These are phyloP conservation scores for Claviceps arundinis DNA, from an alignment of 2,329 filamentous ascomycete species.

Conservation along the genomic window DNA sequence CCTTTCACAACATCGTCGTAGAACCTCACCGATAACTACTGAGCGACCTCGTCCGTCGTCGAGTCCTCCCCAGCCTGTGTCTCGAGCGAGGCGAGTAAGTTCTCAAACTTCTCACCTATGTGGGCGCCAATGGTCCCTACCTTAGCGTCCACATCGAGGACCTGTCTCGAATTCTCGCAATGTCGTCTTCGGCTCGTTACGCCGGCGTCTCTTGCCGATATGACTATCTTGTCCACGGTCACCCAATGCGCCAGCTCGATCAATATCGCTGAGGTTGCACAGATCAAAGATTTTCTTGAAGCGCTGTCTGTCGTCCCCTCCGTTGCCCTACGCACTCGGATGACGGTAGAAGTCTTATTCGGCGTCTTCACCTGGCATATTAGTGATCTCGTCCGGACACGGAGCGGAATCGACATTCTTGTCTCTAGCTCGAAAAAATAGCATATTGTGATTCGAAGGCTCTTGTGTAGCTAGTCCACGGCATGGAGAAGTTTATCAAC, in stretches of 20 bases:
- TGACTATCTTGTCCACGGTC: conserved; percentile 29
- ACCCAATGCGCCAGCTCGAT: conserved; percentile 41
- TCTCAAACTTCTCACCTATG: conserved; percentile 28
- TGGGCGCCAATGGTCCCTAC: conserved; percentile 22
- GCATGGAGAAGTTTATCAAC: conserved; percentile 40
- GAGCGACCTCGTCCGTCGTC: conserved; percentile 25
- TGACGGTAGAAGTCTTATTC: conserved; percentile 38
- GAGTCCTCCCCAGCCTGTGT: conserved; percentile 25
- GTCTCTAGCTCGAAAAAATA: conserved; percentile 30
- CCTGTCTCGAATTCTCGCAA: conserved; percentile 22
- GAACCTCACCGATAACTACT: conserved; percentile 25
- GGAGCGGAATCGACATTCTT: conserved; percentile 24
- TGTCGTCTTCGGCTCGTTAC: conserved; percentile 23
- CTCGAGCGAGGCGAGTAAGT: too few relatives aligned
- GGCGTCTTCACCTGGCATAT: conserved; percentile 30
- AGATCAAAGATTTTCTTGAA: conserved; percentile 39
- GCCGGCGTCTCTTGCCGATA: conserved; percentile 22
- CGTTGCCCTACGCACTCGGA: conserved; percentile 26
- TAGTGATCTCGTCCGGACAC: conserved; percentile 40
- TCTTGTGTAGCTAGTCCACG: conserved; percentile 46
- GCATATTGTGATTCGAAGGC: conserved; percentile 39
- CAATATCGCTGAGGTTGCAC: conserved; percentile 37
- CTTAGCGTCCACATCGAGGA: conserved; percentile 17
- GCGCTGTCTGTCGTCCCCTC: conserved; percentile 16
- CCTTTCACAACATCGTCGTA: conserved; percentile 32